Evolutionary conservation across 345 rosid species (phyloP), one percentile per base, ranked within the genome.

Genomic region (Populus alba): DNA sequence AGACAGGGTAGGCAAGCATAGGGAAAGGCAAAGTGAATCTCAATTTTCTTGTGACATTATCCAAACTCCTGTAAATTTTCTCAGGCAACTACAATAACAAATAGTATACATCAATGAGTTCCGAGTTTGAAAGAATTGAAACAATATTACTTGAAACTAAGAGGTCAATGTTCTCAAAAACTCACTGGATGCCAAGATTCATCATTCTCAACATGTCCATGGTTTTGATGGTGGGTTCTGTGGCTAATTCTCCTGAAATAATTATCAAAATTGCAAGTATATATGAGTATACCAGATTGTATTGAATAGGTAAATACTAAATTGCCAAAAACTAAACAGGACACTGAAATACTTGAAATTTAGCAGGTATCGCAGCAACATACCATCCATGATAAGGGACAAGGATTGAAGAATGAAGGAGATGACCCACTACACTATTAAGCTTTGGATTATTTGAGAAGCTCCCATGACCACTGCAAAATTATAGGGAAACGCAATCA

Each of bases 301-400:
- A 25, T 41, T 43, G 15, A 35, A 22, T 7, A 47, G 53, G 15
- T 25, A 15, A 20, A 20, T 39, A 5, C 1, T 39, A 72, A 22
- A 20, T 63, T 22, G 15, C 8, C 53, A n/a, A 65, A 33, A 41
- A 7, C 16, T 49, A 23, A 43, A 12, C 45, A 66, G 39, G 47
- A 1, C 1, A n/a, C 2, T 20, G 11, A 65, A 37, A 23, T 53
- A 57, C 7, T 11, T 6, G 39, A 61, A n/a, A 77, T 57, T 47
- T 23, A 11, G 62, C 17, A 10, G 66, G 22, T 12, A 68, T 68
- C 57, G 39, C 75, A 77, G 55, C 39, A 83, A 85, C 90, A 82
- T 38, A 94, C 98, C 98, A 94, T 84, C 98, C 98, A 86, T 94
- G 93, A 75, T 92, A 94, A 55, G 98, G 98, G 31, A 94, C 98